A percentile compares a stretch with the other conserved stretches of the same genome.
These are phyloP conservation scores for Chrysopogon serrulatus DNA, from an alignment of 176 grass and related monocot species.

Conservation along the genomic window DNA sequence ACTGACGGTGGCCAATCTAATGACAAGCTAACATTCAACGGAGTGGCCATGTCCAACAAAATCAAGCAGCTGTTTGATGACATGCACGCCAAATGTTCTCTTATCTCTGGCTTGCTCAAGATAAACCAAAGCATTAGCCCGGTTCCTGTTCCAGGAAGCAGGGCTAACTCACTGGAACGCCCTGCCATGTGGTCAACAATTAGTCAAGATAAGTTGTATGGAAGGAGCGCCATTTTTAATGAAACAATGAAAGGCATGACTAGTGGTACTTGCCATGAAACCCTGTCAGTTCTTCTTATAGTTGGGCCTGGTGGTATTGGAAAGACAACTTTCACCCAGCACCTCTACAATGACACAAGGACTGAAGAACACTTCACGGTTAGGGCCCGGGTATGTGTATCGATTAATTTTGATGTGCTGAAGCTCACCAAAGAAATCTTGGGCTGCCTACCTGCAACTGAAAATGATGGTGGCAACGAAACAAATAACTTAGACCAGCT, in stretches of 20 bases:
- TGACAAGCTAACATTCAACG: no score
- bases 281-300: constrained; percentile 28
- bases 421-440: constrained; percentile 4
- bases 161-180: rapidly evolving
- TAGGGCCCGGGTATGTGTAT: constrained; percentile 35
- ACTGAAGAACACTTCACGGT: background rate
- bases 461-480: background rate
- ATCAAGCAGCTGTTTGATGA: background rate
- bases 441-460: background rate
- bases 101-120: background rate
- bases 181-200: rapidly evolving
- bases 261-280: background rate
- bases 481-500: background rate
- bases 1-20: no score
- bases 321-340: constrained; percentile 42
- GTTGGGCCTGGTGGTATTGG: constrained; percentile 41
- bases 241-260: background rate
- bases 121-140: no score
- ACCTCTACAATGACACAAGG: background rate
- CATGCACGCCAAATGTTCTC: background rate
- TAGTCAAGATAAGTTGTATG: background rate
- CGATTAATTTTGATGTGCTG: constrained; percentile 21
- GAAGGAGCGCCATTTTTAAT: background rate
- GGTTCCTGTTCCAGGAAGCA: background rate
- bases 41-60: no score